Conservation (phyloP, 2,329 filamentous ascomycete species). For the Colletotrichum navitas region DNA sequence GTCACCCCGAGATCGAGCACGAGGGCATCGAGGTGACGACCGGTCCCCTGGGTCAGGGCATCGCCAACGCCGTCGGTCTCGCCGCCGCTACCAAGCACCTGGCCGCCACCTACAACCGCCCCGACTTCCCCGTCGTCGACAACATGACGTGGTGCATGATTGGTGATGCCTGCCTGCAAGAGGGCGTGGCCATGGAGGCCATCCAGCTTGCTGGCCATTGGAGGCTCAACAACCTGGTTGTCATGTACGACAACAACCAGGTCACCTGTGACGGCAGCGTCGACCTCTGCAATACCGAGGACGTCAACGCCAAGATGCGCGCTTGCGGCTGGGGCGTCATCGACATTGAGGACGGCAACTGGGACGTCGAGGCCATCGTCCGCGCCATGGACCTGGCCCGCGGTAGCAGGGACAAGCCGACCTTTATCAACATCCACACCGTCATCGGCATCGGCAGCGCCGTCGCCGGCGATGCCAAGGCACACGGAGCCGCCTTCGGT, state of each 20-base stretch:
- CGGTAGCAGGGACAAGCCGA: conserved; percentile 60
- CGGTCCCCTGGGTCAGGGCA: conserved; percentile 69
- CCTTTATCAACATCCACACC: conserved; percentile 69
- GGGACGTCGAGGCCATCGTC: conserved; percentile 61
- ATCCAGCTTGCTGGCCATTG: conserved; percentile 68
- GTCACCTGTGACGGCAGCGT: conserved; percentile 70
- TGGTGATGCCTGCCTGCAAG: conserved; percentile 70
- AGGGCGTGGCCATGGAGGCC: conserved; percentile 69
- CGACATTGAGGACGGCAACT: conserved; percentile 65
- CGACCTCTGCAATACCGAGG: conserved; percentile 65
- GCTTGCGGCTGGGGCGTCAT: conserved; percentile 69
- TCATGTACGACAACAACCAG: conserved; percentile 73
- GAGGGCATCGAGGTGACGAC: conserved; percentile 71
- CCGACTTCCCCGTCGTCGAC: conserved; percentile 60
- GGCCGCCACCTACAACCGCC: conserved; percentile 65
- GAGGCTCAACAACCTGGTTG: conserved; percentile 66
- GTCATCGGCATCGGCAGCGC: conserved; percentile 67
- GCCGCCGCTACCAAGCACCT: conserved; percentile 70
- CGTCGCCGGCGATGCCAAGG: conserved; percentile 63
- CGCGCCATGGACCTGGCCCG: conserved; percentile 60
- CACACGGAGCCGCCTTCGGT: conserved; percentile 71
- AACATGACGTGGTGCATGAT: conserved; percentile 69
- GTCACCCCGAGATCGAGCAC: conserved; percentile 69
- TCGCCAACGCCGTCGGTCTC: conserved; percentile 71
- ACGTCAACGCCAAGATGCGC: conserved; percentile 69